Evolutionary conservation across 1,139 yeast species (phyloP).

Genomic region (Debaryomyces sp.): DNA sequence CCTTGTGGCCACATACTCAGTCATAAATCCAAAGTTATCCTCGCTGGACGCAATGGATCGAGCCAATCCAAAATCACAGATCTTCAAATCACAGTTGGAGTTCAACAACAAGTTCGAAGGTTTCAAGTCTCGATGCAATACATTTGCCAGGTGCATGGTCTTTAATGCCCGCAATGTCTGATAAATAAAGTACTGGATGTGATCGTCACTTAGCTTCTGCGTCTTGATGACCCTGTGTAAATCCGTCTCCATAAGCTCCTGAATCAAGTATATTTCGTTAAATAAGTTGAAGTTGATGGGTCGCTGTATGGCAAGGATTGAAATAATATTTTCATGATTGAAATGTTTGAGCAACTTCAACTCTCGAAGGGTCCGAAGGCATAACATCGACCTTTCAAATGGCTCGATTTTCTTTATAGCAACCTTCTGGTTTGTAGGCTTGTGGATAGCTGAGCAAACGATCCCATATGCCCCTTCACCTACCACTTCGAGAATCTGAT

Average conservation of each 20-base stretch:
- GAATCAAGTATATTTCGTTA: constrained; percentile 87
- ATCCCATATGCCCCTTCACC: constrained; percentile 99
- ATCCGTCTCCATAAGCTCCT: constrained; percentile 96
- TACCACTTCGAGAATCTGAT: constrained; percentile 79
- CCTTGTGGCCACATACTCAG: constrained; percentile 96
- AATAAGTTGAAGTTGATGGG: constrained; percentile 77
- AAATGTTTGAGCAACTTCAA: constrained; percentile 86
- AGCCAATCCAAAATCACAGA: constrained; percentile 95
- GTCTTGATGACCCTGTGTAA: constrained; percentile 87
- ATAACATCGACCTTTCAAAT: constrained; percentile 88
- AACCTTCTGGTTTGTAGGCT: constrained; percentile 85
- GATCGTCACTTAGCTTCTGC: constrained; percentile 85
- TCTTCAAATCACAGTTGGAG: constrained; percentile 90
- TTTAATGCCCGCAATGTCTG: constrained; percentile 90
- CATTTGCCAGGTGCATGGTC: constrained; percentile 88
- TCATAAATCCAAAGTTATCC: constrained; percentile 70
- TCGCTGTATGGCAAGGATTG: constrained; percentile 87
- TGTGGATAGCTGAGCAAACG: constrained; percentile 89
- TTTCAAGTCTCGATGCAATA: constrained; percentile 89
- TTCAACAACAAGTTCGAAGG: constrained; percentile 86
- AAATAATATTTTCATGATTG: constrained; percentile 87
- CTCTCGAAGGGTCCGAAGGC: constrained; percentile 87
- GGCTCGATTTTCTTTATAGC: constrained; percentile 96
- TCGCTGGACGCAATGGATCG: constrained; percentile 44
- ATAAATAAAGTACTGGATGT: constrained; percentile 88